These are phyloP conservation scores for Exophiala sp. DNA, from an alignment of 2,329 filamentous ascomycete genomes.

Conservation along the genomic window DNA sequence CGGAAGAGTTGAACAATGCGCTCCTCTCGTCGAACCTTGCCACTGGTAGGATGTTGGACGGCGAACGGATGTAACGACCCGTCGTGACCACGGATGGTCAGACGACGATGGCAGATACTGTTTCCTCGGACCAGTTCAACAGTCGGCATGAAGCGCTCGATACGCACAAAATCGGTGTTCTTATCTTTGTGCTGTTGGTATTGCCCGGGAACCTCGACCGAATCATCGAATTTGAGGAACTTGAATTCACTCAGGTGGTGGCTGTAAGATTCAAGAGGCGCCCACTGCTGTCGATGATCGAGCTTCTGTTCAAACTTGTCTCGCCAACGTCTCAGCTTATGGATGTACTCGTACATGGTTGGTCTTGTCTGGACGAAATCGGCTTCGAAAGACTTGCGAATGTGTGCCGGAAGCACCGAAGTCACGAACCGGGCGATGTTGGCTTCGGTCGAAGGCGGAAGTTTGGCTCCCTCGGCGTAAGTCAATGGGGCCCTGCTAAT, in stretches of 20 bases:
- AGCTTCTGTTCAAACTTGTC: constrained; percentile 98
- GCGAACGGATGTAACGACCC: constrained; percentile 95
- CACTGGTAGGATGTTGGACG: constrained; percentile 87
- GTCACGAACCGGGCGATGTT: constrained; percentile 97
- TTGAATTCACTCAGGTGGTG: constrained; percentile 92
- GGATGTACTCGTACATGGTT: constrained; percentile 97
- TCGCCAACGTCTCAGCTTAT: constrained; percentile 90
- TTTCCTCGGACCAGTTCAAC: constrained; percentile 89
- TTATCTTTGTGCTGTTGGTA: constrained; percentile 97
- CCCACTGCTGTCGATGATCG: constrained; percentile 68
- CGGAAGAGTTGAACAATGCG: constrained; percentile 93
- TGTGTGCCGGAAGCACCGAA: constrained; percentile 88
- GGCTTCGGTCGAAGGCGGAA: constrained; percentile 82
- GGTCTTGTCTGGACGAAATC: constrained; percentile 95
- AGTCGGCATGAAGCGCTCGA: constrained; percentile 91
- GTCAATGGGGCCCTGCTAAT: constrained; percentile 80
- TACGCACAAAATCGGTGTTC: constrained; percentile 96
- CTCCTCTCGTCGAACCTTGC: constrained; percentile 90
- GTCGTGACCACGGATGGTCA: constrained; percentile 96
- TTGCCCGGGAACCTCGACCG: constrained; percentile 89
- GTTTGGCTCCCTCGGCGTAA: constrained; percentile 84
- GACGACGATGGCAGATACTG: constrained; percentile 80
- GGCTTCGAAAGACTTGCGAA: constrained; percentile 92
- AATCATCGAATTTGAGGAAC: constrained; percentile 94
- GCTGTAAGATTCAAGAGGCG: constrained; percentile 77